phyloP scores from a whole-genome alignment of 2,329 filamentous ascomycete genomes.

The Colletotrichum aenigma region DNA sequence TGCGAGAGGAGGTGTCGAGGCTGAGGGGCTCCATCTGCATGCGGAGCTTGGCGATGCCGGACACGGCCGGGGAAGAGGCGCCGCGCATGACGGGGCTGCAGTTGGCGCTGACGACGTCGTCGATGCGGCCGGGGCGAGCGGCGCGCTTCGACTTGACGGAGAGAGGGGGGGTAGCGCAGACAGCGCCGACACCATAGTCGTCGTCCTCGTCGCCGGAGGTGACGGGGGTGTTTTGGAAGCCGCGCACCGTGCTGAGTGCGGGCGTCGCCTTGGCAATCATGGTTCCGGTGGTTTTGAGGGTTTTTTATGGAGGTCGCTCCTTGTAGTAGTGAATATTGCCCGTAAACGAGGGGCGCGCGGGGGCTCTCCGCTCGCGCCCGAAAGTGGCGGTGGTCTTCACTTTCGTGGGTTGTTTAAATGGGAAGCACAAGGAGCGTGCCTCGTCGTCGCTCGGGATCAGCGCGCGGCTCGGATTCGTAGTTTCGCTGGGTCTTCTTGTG shows the following conservation, averaged over 20 bases:
- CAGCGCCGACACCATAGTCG: constrained; percentile 42
- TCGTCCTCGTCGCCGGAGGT: constrained; percentile 64
- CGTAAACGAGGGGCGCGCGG: constrained; percentile 23
- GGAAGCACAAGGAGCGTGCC: constrained; percentile 42
- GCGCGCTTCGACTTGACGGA: constrained; percentile 31
- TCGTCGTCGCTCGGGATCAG: constrained; percentile 64
- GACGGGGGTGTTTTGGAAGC: constrained; percentile 58
- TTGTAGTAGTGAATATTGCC: constrained; percentile 31
- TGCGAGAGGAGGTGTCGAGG: constrained; percentile 61
- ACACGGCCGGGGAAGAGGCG: constrained; percentile 58
- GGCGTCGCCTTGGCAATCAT: constrained; percentile 54
- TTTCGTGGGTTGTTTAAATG: constrained; percentile 13
- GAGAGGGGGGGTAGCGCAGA: constrained; percentile 19
- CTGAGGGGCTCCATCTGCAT: constrained; percentile 80
- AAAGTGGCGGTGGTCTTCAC: constrained; percentile 1
- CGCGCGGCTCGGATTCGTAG: constrained; percentile 56
- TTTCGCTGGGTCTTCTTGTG: constrained; percentile 53
- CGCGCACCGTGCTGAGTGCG: constrained; percentile 60
- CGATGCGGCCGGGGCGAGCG: constrained; percentile 44
- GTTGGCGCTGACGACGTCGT: constrained; percentile 66
- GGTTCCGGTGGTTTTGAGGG: constrained; percentile 12
- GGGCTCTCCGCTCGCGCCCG: constrained; percentile 15
- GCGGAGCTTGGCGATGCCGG: constrained; percentile 83
- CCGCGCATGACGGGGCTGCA: constrained; percentile 65
- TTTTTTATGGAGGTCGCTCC: constrained; percentile 6